Evolutionary conservation across 129 eudicot genomes (phyloP).

Genomic region (Pulicaria dysenterica): DNA sequence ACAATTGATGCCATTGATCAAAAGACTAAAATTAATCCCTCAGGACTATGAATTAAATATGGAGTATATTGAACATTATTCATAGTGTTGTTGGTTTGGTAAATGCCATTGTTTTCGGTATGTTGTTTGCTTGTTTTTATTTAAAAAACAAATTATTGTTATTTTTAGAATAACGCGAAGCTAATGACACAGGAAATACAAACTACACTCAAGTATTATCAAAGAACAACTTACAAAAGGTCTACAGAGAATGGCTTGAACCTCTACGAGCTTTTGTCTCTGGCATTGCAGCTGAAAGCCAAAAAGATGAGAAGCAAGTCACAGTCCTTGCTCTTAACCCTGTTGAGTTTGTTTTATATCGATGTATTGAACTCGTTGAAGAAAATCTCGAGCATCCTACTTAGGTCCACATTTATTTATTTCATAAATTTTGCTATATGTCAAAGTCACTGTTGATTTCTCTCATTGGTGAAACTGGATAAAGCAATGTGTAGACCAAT

Average conservation of each 20-base stretch:
- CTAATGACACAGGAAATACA: conserved; percentile 63
- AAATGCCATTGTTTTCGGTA: not conserved
- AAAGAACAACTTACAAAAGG: conserved; percentile 63
- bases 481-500: too few relatives aligned
- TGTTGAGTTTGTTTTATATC: conserved; percentile 70
- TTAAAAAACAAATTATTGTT: not conserved
- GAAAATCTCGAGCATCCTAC: conserved; percentile 53
- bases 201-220: conserved; percentile 66
- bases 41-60: too few relatives aligned
- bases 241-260: conserved; percentile 75
- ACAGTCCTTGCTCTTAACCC: conserved; percentile 72
- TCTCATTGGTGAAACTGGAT: too few relatives aligned
- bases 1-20: too few relatives aligned
- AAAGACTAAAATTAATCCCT: too few relatives aligned
- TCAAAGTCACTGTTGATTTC: too few relatives aligned
- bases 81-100: not conserved
- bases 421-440: too few relatives aligned
- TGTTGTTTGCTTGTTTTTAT: not conserved
- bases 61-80: too few relatives aligned
- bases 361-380: conserved; percentile 93
- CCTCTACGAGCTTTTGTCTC: conserved; percentile 67
- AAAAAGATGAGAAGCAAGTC: conserved; percentile 41
- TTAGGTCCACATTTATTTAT: not conserved
- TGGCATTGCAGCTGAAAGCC: conserved; percentile 51
- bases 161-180: conserved; percentile 7